Conservation (phyloP, 331 rosid genomes). For the Cucumis variabilis region DNA sequence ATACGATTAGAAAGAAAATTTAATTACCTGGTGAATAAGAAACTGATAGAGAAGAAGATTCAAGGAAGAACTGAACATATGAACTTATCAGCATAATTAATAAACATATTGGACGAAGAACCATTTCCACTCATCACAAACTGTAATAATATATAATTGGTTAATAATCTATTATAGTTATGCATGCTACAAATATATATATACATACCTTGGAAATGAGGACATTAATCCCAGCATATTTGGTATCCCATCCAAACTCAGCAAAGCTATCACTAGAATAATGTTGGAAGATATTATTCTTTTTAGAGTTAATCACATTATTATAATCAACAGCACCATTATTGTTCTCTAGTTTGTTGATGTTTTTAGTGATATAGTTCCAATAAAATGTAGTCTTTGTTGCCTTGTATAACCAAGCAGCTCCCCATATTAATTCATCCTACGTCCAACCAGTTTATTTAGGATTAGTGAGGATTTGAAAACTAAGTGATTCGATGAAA, state of each 20-base stretch:
- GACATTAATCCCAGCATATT: constrained; percentile 66
- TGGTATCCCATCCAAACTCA: constrained; percentile 83
- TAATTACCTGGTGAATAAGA: constrained; percentile 60
- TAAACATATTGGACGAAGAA: not conserved
- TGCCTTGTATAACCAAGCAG: constrained; percentile 73
- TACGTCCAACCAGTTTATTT: not conserved
- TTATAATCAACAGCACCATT: not conserved
- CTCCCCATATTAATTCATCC: constrained; percentile 82
- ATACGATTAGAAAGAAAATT: not conserved
- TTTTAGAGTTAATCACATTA: not conserved
- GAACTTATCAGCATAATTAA: constrained; percentile 58
- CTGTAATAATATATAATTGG: not conserved
- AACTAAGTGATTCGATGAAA: no score
- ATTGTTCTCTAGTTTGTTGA: constrained; percentile 30
- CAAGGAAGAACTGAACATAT: constrained; percentile 59
- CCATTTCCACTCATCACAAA: not conserved
- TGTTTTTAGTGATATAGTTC: constrained; percentile 48
- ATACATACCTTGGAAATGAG: constrained; percentile 58
- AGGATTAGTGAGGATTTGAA: no score
- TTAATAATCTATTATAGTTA: no score
- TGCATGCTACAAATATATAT: no score
- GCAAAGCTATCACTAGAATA: constrained; percentile 36
- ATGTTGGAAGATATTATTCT: constrained; percentile 22
- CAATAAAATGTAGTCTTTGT: constrained; percentile 43
- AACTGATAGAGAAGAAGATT: constrained; percentile 61